These are phyloP conservation scores for Arthrobotrys megalospora DNA, from an alignment of 2,329 filamentous ascomycete genomes.

Conservation along the genomic window DNA sequence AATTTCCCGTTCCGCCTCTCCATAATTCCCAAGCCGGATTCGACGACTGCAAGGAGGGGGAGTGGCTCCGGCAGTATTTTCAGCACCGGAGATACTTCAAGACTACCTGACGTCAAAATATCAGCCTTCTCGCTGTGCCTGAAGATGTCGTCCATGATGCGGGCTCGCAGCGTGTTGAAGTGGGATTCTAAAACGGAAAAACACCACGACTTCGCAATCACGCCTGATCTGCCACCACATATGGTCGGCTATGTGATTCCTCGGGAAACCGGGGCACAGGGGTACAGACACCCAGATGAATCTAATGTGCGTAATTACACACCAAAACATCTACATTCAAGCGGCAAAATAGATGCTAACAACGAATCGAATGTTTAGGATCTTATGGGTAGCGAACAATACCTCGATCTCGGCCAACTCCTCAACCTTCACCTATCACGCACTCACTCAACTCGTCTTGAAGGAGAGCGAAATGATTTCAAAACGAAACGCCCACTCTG, in stretches of 20 bases:
- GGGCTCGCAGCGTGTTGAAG: conserved; percentile 34
- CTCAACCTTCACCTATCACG: conserved; percentile 52
- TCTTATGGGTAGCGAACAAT: conserved; percentile 19
- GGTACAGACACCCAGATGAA: conserved; percentile 41
- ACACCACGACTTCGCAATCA: conserved; percentile 42
- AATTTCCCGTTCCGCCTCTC: conserved; percentile 47
- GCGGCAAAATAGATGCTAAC: background rate
- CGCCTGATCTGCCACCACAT: conserved; percentile 38
- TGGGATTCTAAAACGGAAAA: conserved; percentile 34
- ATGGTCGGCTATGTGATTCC: conserved; percentile 57
- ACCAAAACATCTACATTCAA: background rate
- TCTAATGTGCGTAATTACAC: conserved; percentile 34
- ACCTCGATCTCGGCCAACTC: conserved; percentile 48
- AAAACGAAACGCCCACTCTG: conserved; percentile 47
- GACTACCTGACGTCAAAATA: conserved; percentile 47
- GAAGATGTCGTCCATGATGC: conserved; percentile 48
- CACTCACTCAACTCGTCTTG: conserved; percentile 48
- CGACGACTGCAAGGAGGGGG: background rate
- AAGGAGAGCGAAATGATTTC: conserved; percentile 30
- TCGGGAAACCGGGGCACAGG: background rate
- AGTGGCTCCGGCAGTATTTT: conserved; percentile 24
- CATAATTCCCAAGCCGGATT: conserved; percentile 31
- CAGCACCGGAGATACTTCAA: background rate
- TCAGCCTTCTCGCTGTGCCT: conserved; percentile 30
- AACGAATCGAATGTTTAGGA: conserved; percentile 6